phyloP scores from a whole-genome alignment of 163 green algal species.

The Chlamydomonas reinhardtii region DNA sequence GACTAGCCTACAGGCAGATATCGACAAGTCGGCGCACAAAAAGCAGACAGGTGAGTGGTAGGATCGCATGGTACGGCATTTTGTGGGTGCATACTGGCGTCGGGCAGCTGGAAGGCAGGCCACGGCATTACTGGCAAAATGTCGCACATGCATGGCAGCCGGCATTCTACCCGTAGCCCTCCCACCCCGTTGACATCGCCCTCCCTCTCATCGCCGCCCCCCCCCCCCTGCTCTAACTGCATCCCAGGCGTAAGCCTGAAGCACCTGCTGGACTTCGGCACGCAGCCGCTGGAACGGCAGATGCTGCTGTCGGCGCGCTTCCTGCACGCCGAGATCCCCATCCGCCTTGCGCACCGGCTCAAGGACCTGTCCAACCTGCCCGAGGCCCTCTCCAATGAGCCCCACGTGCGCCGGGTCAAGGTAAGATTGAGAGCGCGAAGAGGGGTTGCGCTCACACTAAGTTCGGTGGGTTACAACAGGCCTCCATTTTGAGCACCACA shows the following conservation, averaged over 20 bases:
- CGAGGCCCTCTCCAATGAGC: conserved; percentile 67
- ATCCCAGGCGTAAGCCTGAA: conserved; percentile 87
- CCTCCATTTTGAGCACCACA: no score
- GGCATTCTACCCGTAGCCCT: no score
- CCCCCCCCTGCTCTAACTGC: neutral
- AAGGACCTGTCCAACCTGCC: conserved; percentile 98
- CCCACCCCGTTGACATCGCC: no score
- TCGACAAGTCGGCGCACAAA: conserved; percentile 90
- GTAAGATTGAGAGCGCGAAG: neutral
- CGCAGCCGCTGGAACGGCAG: conserved; percentile 93
- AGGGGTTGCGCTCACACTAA: no score
- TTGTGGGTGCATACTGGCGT: no score
- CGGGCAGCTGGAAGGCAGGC: no score
- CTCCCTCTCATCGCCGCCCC: neutral
- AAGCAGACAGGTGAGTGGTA: conserved; percentile 86
- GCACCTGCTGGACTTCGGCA: conserved; percentile 94
- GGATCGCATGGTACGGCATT: no score
- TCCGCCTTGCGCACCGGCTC: conserved; percentile 83
- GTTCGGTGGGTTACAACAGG: no score
- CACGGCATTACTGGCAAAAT: no score
- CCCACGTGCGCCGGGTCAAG: conserved; percentile 52
- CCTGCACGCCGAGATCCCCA: conserved; percentile 89
- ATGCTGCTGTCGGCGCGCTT: conserved; percentile 95
- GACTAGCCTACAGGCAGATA: conserved; percentile 75
- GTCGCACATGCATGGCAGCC: no score